Percentiles rank a stretch among this genome's conserved stretches.
phyloP scores from a whole-genome alignment of 1,139 yeast genomes.

The Eremothecium coryli region DNA sequence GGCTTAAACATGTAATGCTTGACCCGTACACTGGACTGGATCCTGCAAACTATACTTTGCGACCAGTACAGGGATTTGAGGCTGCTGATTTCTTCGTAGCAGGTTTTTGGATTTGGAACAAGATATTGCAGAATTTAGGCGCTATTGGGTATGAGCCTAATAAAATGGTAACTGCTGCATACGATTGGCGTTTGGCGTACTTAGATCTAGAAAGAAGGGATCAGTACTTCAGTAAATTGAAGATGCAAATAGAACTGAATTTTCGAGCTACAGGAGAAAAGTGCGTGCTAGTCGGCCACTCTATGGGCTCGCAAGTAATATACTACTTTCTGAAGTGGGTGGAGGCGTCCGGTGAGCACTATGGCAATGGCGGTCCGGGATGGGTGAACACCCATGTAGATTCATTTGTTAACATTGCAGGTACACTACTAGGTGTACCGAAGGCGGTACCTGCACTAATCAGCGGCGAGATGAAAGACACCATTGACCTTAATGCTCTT shows the following conservation, averaged over 20 bases:
- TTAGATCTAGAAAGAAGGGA: conserved; percentile 82
- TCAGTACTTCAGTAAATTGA: conserved; percentile 69
- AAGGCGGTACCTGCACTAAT: conserved; percentile 83
- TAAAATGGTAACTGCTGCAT: conserved; percentile 82
- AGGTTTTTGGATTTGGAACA: conserved; percentile 99
- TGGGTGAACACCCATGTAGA: conserved; percentile 86
- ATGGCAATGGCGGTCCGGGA: conserved; percentile 76
- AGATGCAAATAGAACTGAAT: conserved; percentile 57
- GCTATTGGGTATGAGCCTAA: conserved; percentile 91
- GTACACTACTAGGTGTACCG: conserved; percentile 86
- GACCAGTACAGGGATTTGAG: conserved; percentile 95
- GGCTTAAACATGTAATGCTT: conserved; percentile 84
- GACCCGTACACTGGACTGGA: conserved; percentile 90
- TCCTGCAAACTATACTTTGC: conserved; percentile 66
- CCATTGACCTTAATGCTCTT: conserved; percentile 83
- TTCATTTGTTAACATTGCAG: conserved; percentile 77
- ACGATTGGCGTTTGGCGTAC: conserved; percentile 93
- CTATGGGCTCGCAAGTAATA: conserved; percentile 91
- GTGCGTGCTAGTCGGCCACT: conserved; percentile 76
- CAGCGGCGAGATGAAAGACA: conserved; percentile 97
- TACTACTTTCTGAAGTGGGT: conserved; percentile 92
- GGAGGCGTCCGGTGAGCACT: conserved; percentile 69
- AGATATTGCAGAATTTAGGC: conserved; percentile 82
- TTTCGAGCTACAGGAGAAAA: conserved; percentile 52
- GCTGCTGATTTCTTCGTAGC: conserved; percentile 95